Base-by-base conservation (phyloP, 176 grass and related monocot genomes). In the Tillandsia leiboldiana region DNA sequence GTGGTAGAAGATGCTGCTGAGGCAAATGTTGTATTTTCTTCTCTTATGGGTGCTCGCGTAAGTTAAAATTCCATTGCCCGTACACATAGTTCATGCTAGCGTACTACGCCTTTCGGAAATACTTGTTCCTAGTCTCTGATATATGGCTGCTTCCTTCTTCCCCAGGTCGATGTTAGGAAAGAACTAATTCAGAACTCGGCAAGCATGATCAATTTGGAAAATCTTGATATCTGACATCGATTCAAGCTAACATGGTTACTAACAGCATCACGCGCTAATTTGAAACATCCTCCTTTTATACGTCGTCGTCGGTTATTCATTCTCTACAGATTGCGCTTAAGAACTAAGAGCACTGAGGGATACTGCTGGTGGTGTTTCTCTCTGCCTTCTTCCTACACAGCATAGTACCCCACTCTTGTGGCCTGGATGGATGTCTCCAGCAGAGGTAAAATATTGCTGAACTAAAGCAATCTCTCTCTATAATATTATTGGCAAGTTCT, bases 111-210 rank as follows among this genome's bases (percentile, higher is more conserved):
- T 11, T 26, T 18, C 3, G 12, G 47, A 75, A 23, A n/a, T n/a
- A 6, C n/a, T 69, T 51, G 12, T 14, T 53, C 52, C 62, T 65
- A 10, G n/a, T 75, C 18, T 13, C 52, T 53, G 12, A 51, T 49
- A 70, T 12, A 27, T 42, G 22, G 12, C 42, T 51, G 52, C 52
- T 83, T 51, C 72, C 23, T 63, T 67, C 26, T 24, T 68, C 71
- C 88, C 9, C 69, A 93, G 94, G 94, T 99, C 72, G 94, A 99
- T 51, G 79, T 51, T 53, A 79, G 94, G 85, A 99, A 99, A 75
- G 69, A 93, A 74, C 67, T 99, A 53, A 93, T 99, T 48, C 75
- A 83, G 72, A 77, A 90, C 70, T 70, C 87, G 15, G 78, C 87
- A 53, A 93, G 77, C 70, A 82, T 62, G 82, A 73, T 99, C 71